Evolutionary conservation across 257 asterid genomes (phyloP).

Genomic region (Lycium barbarum): DNA sequence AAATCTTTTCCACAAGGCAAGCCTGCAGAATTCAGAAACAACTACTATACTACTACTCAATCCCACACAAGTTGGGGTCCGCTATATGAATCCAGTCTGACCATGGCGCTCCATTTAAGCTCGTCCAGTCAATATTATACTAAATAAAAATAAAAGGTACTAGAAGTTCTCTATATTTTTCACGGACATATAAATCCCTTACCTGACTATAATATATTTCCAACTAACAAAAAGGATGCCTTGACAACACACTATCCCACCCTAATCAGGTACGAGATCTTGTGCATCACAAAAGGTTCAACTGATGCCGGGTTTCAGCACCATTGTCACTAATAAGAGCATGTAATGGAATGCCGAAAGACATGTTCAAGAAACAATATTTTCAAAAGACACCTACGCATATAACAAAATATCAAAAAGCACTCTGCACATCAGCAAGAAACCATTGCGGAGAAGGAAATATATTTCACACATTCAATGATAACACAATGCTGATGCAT

Average conservation of each 20-base stretch:
- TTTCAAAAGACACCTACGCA: background rate
- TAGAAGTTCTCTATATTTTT: background rate
- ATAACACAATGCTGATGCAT: background rate
- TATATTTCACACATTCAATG: background rate
- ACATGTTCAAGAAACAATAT: background rate
- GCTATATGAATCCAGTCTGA: background rate
- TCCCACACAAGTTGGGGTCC: background rate
- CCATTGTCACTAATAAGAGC: background rate
- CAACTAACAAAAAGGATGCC: background rate
- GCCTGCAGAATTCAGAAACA: background rate
- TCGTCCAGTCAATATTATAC: background rate
- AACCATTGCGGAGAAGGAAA: background rate
- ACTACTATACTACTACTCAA: background rate
- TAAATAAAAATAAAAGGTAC: background rate
- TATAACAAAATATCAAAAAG: too few relatives aligned
- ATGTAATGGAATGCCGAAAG: background rate
- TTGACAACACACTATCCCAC: background rate
- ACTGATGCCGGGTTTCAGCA: background rate
- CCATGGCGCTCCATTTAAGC: background rate
- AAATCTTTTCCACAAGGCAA: background rate
- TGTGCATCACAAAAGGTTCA: background rate
- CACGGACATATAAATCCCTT: background rate
- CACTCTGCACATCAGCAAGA: background rate
- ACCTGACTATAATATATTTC: background rate
- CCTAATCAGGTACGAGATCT: background rate